Conservation (phyloP, 176 grass and related monocot species). For the Rhynchospora pubera region DNA sequence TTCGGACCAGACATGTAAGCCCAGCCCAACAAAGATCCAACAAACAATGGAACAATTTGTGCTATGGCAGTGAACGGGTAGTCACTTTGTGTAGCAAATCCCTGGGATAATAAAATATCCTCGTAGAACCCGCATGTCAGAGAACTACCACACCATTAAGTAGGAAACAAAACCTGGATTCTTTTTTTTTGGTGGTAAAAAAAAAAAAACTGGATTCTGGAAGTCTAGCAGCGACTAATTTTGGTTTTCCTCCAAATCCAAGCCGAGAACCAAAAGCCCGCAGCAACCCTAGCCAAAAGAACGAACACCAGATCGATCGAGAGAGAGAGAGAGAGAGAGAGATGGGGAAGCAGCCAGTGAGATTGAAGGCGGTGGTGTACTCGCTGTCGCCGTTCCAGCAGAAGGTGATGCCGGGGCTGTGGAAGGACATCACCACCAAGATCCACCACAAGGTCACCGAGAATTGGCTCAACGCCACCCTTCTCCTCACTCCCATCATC, state of each 20-base stretch:
- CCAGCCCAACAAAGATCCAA: background rate
- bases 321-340: background rate
- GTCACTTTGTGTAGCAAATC: background rate
- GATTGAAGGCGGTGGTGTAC: slow-evolving; percentile 98
- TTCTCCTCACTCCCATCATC: slow-evolving; percentile 63
- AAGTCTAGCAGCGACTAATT: background rate
- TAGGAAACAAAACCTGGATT: background rate
- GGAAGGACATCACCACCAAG: slow-evolving; percentile 96
- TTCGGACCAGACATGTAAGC: background rate
- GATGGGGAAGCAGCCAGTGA: slow-evolving; percentile 89
- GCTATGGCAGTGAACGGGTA: too few species aligned
- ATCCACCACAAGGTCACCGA: slow-evolving; percentile 98
- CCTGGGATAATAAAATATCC: background rate
- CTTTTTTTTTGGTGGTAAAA: too few species aligned
- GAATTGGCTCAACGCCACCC: slow-evolving; percentile 95
- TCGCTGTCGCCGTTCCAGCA: slow-evolving; percentile 96
- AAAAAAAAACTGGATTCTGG: too few species aligned
- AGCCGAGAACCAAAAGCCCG: too few species aligned
- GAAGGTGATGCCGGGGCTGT: slow-evolving; percentile 95
- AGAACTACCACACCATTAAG: background rate
- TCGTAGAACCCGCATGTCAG: background rate
- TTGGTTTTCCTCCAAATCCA: background rate
- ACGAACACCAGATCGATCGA: too few species aligned
- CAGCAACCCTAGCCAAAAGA: too few species aligned
- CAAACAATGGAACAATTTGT: too few species aligned